Percentiles rank a stretch among this genome's conserved stretches.
phyloP scores from a whole-genome alignment of 139 green algal species.

The Picochlorum sp. region DNA sequence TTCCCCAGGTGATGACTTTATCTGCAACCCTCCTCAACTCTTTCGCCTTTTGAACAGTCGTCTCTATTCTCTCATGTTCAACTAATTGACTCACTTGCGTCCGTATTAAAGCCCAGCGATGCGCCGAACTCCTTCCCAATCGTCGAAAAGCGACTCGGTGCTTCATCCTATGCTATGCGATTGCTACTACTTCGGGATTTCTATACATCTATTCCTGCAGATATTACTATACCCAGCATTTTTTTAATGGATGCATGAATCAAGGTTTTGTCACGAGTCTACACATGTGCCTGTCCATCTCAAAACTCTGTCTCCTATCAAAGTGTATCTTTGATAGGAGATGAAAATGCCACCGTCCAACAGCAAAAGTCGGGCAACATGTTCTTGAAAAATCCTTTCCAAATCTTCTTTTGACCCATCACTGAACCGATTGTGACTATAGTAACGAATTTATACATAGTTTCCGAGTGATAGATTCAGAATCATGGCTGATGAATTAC shows the following conservation, averaged over 20 bases:
- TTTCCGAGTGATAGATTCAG: background rate
- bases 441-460: background rate
- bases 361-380: no score
- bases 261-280: no score
- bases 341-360: no score
- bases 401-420: no score
- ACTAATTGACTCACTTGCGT: constrained; percentile 93
- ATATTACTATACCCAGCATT: no score
- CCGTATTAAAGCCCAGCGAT: constrained; percentile 53
- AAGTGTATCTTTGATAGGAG: no score
- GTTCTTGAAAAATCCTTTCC: no score
- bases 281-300: no score
- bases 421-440: background rate
- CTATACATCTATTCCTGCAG: no score
- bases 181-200: no score
- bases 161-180: constrained; percentile 28
- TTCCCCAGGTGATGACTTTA: constrained; percentile 69
- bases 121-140: constrained; percentile 30
- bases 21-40: constrained; percentile 75
- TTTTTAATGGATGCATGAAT: no score
- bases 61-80: constrained; percentile 86
- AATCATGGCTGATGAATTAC: background rate
- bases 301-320: no score
- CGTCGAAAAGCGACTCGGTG: constrained; percentile 36
- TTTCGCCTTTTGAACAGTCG: constrained; percentile 79